phyloP scores from a whole-genome alignment of 805 yeast genomes.

The Zygosaccharomyces siamensis region DNA sequence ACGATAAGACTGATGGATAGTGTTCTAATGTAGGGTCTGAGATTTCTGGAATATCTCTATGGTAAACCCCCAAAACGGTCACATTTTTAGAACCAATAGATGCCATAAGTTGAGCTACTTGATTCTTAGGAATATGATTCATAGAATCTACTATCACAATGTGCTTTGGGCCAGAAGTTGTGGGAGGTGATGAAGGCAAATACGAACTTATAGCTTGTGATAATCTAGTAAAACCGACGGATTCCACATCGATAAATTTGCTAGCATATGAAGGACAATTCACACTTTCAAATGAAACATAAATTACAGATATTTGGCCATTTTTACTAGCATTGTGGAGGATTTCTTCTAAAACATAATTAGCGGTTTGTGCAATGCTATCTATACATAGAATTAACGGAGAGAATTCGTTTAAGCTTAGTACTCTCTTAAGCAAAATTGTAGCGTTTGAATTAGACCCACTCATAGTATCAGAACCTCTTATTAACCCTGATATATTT shows the following conservation, averaged over 20 bases:
- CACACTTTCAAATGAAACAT: slow-evolving; percentile 64
- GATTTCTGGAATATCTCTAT: slow-evolving; percentile 40
- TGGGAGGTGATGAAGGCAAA: slow-evolving; percentile 18
- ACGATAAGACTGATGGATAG: slow-evolving; percentile 49
- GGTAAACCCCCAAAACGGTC: slow-evolving; percentile 46
- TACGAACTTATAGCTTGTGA: slow-evolving; percentile 20
- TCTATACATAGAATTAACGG: slow-evolving; percentile 72
- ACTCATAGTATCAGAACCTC: slow-evolving; percentile 25
- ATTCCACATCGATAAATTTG: slow-evolving; percentile 45
- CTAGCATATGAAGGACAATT: slow-evolving; percentile 47
- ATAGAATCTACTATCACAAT: slow-evolving; percentile 63
- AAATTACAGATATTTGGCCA: slow-evolving; percentile 40
- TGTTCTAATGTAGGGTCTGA: slow-evolving; percentile 31
- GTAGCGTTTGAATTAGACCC: slow-evolving; percentile 38
- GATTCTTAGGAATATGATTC: slow-evolving; percentile 47
- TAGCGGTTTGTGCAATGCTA: slow-evolving; percentile 63
- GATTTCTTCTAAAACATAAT: slow-evolving; percentile 54
- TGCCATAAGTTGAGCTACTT: slow-evolving; percentile 48
- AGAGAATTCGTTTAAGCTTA: slow-evolving; percentile 65
- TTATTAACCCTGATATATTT: not conserved
- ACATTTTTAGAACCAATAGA: slow-evolving; percentile 44
- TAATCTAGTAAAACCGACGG: slow-evolving; percentile 16
- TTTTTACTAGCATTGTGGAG: slow-evolving; percentile 35
- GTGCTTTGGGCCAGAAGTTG: slow-evolving; percentile 26
- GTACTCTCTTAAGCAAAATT: slow-evolving; percentile 62